A percentile compares a stretch with the other conserved stretches of the same genome.
These are phyloP conservation scores for Penicillium verhagenii DNA, from an alignment of 495 filamentous ascomycete species.

Conservation along the genomic window DNA sequence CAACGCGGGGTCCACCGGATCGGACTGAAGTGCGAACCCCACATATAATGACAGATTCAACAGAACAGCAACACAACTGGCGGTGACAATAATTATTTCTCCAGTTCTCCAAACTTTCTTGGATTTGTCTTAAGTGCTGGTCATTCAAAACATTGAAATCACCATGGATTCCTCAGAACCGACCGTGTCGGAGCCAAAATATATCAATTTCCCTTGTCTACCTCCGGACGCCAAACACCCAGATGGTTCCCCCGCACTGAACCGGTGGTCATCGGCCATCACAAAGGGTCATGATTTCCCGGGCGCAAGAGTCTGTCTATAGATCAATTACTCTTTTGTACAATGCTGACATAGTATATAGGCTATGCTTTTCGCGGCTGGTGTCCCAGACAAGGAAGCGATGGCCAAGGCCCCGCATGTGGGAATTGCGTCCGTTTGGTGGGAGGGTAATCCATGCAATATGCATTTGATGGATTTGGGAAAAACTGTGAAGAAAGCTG, in stretches of 20 bases:
- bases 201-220: conserved; percentile 60
- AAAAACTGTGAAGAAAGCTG: conserved; percentile 81
- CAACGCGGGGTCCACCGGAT: conserved; percentile 24
- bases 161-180: not conserved
- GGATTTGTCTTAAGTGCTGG: not conserved
- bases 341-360: conserved; percentile 29
- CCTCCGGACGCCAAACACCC: conserved; percentile 54
- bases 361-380: conserved; percentile 96
- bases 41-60: not conserved
- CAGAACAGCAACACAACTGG: too few species aligned
- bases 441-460: conserved; percentile 95
- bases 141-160: not conserved
- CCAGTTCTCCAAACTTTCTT: not conserved
- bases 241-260: conserved; percentile 64
- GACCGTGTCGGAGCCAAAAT: conserved; percentile 48
- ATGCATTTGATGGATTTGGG: conserved; percentile 77
- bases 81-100: too few species aligned
- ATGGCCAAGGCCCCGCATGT: conserved; percentile 94
- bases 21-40: conserved; percentile 24
- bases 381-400: conserved; percentile 75
- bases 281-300: conserved; percentile 89
- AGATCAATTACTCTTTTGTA: not conserved
- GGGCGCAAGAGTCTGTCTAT: conserved; percentile 70
- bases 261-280: conserved; percentile 68
- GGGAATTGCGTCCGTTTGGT: conserved; percentile 89